Conservation (phyloP, 257 asterid species). For the Nicotiana noctiflora region DNA sequence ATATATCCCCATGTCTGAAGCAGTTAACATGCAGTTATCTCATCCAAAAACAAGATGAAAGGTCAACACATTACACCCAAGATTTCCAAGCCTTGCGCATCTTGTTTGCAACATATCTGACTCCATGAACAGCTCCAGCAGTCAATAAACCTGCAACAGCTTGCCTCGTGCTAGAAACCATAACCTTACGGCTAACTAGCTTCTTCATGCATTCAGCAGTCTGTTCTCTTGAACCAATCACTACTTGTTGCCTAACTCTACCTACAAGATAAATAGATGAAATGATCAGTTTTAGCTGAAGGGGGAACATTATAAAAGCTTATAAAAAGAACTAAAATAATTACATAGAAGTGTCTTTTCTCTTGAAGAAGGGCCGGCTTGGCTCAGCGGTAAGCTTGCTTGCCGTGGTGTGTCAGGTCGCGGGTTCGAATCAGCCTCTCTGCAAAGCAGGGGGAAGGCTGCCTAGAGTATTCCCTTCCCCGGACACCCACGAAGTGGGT, state of each 20-base stretch:
- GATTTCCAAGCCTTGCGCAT: constrained; percentile 85
- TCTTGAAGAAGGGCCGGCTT: too few species aligned
- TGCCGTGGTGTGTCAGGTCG: too few species aligned
- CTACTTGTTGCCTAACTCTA: constrained; percentile 24
- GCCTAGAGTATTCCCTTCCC: too few species aligned
- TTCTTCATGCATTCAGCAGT: constrained; percentile 55
- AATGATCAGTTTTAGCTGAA: neutral
- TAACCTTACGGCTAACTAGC: constrained; percentile 66
- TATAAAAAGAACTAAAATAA: neutral
- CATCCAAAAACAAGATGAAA: neutral
- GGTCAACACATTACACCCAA: constrained; percentile 20
- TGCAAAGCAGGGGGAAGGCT: too few species aligned
- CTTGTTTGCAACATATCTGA: constrained; percentile 59
- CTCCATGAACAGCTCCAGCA: constrained; percentile 66
- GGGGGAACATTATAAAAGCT: neutral
- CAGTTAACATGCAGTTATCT: neutral
- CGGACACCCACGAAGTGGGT: too few species aligned
- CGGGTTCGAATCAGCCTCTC: too few species aligned
- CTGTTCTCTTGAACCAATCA: constrained; percentile 53
- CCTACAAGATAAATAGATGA: constrained; percentile 23
- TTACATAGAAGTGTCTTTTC: neutral
- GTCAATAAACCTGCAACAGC: constrained; percentile 83
- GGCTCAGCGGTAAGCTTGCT: too few species aligned
- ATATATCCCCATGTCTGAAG: neutral
- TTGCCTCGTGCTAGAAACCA: constrained; percentile 82